Conservation (phyloP, 2,329 filamentous ascomycete genomes). For the Pestalotiopsis fici region DNA sequence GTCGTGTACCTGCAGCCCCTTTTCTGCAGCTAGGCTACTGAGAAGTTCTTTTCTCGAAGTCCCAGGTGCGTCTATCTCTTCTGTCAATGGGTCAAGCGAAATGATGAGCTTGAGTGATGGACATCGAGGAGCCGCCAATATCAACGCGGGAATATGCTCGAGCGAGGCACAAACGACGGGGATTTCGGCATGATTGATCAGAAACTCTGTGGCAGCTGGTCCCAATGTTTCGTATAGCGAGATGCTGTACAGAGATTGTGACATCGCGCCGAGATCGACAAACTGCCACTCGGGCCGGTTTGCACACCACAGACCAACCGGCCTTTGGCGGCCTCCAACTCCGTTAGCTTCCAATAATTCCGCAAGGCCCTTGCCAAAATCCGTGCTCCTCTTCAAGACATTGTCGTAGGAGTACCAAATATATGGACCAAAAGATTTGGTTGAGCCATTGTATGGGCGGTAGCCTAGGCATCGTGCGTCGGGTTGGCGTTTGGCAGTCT, state of each 20-base stretch:
- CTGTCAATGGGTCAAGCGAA: background rate
- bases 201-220: background rate
- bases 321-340: background rate
- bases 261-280: background rate
- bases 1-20: background rate
- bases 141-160: background rate
- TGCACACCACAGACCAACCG: background rate
- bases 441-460: background rate
- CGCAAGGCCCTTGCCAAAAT: background rate
- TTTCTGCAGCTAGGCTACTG: background rate
- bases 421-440: background rate
- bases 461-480: background rate
- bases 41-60: background rate
- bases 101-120: background rate
- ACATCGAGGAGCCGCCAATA: background rate
- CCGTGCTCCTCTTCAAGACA: background rate
- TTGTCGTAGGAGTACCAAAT: background rate
- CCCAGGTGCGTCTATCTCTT: background rate
- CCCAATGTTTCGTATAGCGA: background rate
- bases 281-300: slow-evolving; percentile 1
- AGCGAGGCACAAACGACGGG: background rate
- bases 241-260: background rate
- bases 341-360: background rate
- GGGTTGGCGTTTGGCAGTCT: background rate
- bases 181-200: background rate